Base-by-base conservation (phyloP, 2,329 filamentous ascomycete species). In the Cladobotryum protrusum region DNA sequence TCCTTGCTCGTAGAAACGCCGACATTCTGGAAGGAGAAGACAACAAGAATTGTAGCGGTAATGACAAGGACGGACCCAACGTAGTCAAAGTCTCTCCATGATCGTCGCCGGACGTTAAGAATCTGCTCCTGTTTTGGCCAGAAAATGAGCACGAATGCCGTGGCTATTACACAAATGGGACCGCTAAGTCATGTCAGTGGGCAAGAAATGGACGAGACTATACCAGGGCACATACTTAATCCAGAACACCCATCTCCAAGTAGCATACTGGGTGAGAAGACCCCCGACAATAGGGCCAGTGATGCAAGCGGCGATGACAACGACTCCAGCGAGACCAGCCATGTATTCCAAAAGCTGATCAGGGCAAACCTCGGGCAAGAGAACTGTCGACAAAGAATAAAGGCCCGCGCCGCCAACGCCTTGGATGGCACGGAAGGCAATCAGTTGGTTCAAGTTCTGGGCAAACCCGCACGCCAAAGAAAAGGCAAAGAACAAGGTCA, bases 11-110 rank as follows among this genome's bases (percentile, higher is more conserved):
- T 54, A 0, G 62, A 59, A 1, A 58, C 57, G 0, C 73, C 72
- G 3, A 71, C 71, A 53, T 74, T 74, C 56, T 83, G 78, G 49
- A 83, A 80, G 1, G 79, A 67, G 54, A 81, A 81, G 0, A 82
- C 75, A 4, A 81, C 67, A 2, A 82, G 68, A 1, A 79, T 72
- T 0, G 78, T 72, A 1, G 77, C 73, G 3, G 73, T 66, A 7
- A 82, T 70, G 13, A 81, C 63, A 19, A 82, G 67, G 14, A 75
- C 54, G 0, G 77, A 76, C 11, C 79, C 78, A 4, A 76, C 40
- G 46, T 75, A 70, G 54, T 83, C 79, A 36, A 82, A 64, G 41
- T 77, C 68, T 24, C 61, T 71, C 73, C 74, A 79, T 3, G 67
- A 61, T 29, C 70, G 65, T 29, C 64, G 64, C 12, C 20, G 20